These are phyloP conservation scores for Pseudogymnoascus sp. DNA, from an alignment of 2,329 filamentous ascomycete species.

Conservation along the genomic window DNA sequence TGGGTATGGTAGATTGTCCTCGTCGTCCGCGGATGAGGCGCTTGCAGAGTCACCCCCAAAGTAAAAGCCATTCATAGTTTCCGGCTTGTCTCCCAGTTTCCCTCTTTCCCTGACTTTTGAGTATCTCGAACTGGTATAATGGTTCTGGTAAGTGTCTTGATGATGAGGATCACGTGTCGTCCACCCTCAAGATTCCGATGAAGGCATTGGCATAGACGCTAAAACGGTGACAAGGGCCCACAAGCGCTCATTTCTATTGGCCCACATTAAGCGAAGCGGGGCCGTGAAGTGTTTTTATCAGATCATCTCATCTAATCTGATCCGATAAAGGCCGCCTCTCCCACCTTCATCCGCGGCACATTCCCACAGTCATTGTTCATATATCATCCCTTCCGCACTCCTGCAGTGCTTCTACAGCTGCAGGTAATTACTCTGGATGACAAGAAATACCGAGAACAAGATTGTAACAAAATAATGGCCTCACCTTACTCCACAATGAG, in stretches of 20 bases:
- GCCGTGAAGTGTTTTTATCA: conserved; percentile 6
- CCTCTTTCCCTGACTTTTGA: background rate
- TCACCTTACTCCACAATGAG: conserved; percentile 21
- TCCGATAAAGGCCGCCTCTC: conserved; percentile 9
- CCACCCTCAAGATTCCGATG: conserved; percentile 1
- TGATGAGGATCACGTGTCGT: conserved; percentile 7
- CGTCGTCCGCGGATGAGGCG: conserved; percentile 40
- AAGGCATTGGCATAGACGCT: background rate
- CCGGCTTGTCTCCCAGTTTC: background rate
- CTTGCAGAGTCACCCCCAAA: conserved; percentile 27
- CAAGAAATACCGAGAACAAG: background rate
- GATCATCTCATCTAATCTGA: conserved; percentile 10
- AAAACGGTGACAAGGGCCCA: conserved; percentile 1
- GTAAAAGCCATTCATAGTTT: conserved; percentile 40
- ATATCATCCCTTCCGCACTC: background rate
- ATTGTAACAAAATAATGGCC: background rate
- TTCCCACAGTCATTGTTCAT: conserved; percentile 4
- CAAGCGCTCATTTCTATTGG: background rate
- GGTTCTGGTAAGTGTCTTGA: background rate
- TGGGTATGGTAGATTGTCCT: conserved; percentile 77
- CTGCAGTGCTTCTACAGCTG: conserved; percentile 6
- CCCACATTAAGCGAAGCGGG: background rate
- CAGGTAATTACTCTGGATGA: background rate
- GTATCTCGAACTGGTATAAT: background rate
- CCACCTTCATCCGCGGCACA: conserved; percentile 1